phyloP scores from a whole-genome alignment of 2,329 filamentous ascomycete species.

The Aspergillus alliaceus region DNA sequence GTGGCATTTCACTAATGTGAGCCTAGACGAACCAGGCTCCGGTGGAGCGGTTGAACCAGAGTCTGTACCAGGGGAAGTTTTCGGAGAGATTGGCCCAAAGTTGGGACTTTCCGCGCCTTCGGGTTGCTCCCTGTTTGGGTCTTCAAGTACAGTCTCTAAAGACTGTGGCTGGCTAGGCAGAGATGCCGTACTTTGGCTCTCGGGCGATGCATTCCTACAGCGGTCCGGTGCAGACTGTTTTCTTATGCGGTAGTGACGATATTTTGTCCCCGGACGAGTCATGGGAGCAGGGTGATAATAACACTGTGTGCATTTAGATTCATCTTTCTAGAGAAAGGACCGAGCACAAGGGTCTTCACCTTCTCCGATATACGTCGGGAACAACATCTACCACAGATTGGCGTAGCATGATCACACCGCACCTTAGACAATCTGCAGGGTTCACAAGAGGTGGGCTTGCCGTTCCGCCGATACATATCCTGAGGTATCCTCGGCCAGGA shows the following conservation, averaged over 20 bases:
- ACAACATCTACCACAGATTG: background rate
- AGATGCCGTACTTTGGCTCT: background rate
- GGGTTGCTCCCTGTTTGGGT: background rate
- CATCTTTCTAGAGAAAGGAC: no score
- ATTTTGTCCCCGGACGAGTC: background rate
- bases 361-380: background rate
- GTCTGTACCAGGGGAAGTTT: background rate
- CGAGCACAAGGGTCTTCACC: background rate
- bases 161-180: background rate
- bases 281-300: background rate
- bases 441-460: slow-evolving; percentile 2
- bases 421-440: slow-evolving; percentile 2
- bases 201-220: background rate
- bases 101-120: background rate
- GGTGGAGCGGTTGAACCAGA: background rate
- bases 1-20: background rate
- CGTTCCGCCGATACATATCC: background rate
- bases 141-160: background rate
- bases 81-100: background rate
- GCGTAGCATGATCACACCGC: slow-evolving; percentile 5
- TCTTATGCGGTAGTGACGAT: background rate
- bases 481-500: background rate
- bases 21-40: background rate
- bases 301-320: background rate
- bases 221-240: background rate